Base-by-base conservation (phyloP, 441 rosid genomes). In the Pelargonium australe region DNA sequence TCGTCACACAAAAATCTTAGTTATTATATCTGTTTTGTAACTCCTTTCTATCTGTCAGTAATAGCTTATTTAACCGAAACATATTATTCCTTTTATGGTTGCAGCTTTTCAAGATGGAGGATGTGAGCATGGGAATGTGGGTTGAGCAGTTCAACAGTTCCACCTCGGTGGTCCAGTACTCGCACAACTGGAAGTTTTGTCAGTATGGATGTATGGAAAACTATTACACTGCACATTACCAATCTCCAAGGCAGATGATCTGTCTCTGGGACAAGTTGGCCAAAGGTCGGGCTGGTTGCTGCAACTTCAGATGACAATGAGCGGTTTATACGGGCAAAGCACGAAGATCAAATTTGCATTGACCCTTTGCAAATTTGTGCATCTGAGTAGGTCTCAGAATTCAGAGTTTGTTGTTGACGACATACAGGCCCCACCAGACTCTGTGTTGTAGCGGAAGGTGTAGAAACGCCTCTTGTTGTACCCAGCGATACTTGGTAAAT, bases 51-150 rank as follows among this genome's bases (percentile, higher is more conserved):
- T n/a, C n/a, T n/a, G n/a, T n/a, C n/a, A n/a, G 19, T 6, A 10
- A 28, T 14, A 41, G 14, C 49, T 8, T 0, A 55, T 23, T 60
- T 20, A 49, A 66, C n/a, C 58, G 49, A 13, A 57, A 67, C 4
- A 7, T 60, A 16, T 31, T 67, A n/a, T 3, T 8, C 16, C 43
- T n/a, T 37, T 14, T 44, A 12, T 76, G 64, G 47, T 73, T 71
- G 73, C 91, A 91, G 96, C 87, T 91, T 37, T 95, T 95, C 82
- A 95, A 91, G 88, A 95, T 95, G 99, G 99, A 95, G 82, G 99
- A 95, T 80, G 99, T 95, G 68, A 95, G 97, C 74, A 90, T 95
- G 97, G 97, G 99, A 77, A 80, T 89, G 92, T 94, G 99, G 99
- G 96, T 94, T 57, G 90, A 87, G 86, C 84, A 88, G 74, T 89